phyloP scores from a whole-genome alignment of 768 basidiomycete genomes.

The Lyophyllum shimeji region DNA sequence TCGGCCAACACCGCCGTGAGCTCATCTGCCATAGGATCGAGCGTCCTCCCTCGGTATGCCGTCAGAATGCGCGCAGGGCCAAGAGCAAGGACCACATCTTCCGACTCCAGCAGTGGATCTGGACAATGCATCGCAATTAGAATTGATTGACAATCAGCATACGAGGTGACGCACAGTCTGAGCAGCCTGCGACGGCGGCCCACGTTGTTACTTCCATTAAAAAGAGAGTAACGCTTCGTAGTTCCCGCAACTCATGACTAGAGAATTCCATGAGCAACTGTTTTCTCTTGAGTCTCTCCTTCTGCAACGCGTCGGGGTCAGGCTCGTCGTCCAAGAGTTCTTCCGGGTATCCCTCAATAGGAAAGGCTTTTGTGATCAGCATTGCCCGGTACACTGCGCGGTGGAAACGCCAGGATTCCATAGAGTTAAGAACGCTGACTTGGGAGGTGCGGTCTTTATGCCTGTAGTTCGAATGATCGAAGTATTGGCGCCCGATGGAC shows the following conservation, averaged over 20 bases:
- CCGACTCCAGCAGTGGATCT: background rate
- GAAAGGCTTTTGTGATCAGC: slow-evolving; percentile 14
- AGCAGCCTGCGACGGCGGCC: background rate
- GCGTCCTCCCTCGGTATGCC: slow-evolving; percentile 7
- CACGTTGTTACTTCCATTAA: slow-evolving; percentile 13
- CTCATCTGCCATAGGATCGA: background rate
- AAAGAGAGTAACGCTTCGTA: slow-evolving; percentile 16
- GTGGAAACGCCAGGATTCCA: slow-evolving; percentile 29
- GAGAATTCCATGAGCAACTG: slow-evolving; percentile 8
- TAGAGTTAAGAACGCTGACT: slow-evolving; percentile 25
- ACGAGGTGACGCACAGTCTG: background rate
- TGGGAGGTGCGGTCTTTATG: slow-evolving; percentile 34
- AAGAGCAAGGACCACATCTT: background rate
- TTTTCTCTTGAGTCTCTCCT: slow-evolving; percentile 8
- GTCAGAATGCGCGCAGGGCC: slow-evolving; percentile 3
- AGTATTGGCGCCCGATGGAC: background rate
- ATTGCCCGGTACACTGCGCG: slow-evolving; percentile 19
- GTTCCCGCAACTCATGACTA: slow-evolving; percentile 12
- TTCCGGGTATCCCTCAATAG: background rate
- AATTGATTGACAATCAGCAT: background rate
- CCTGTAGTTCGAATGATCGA: slow-evolving; percentile 16
- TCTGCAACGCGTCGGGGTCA: background rate
- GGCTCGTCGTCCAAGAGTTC: slow-evolving; percentile 4
- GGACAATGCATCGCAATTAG: background rate
- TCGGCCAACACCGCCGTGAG: background rate